Base-by-base conservation (phyloP, 2,329 filamentous ascomycete genomes). In the Trichophyton benhamiae region DNA sequence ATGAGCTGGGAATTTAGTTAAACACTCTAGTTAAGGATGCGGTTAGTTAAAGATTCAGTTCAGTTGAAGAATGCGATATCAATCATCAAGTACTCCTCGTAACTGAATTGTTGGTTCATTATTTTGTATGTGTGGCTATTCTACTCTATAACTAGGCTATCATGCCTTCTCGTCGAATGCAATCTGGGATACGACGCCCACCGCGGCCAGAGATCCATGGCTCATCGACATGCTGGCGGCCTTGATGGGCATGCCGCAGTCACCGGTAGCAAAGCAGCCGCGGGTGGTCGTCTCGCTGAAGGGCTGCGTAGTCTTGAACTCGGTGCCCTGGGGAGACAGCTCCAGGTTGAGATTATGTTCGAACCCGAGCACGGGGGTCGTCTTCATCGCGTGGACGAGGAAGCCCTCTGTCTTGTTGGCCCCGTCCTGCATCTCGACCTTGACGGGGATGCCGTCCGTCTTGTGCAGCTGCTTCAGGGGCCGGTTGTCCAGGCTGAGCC, bases 271-370 rank as follows among this genome's bases (percentile, higher is more conserved):
- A 57, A 57, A 57, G 27, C 27, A 33, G n/a, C 33, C 33, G 3
- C 6, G 27, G 52, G 33, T 38, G 3, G 52, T 33, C n/a, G 68
- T 33, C 9, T 30, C 59, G 42, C 22, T 38, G 41, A 41, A 58
- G 15, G 57, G 57, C 13, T 8, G 13, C 4, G 15, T 27, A 0
- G 41, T 46, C 38, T 58, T 58, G 20, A 58, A 38, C 22, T 58
- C 57, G 44, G n/a, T 48, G 22, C 57, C 57, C 22, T 42, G 22
- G 15, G 57, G 30, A 38, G 57, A 38, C 30, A 58, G 33, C 57
- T 58, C 57, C 6, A 58, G 41, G 7, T 25, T n/a, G 33, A 58
- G 57, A 8, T 48, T 48, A 48, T 48, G 44, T 9, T 48, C 44
- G 17, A 48, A 48, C 17, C 17, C 20, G n/a, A 48, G 20, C 44